Conservation (phyloP, 257 asterid genomes). For the Solanum corneliomulleri region DNA sequence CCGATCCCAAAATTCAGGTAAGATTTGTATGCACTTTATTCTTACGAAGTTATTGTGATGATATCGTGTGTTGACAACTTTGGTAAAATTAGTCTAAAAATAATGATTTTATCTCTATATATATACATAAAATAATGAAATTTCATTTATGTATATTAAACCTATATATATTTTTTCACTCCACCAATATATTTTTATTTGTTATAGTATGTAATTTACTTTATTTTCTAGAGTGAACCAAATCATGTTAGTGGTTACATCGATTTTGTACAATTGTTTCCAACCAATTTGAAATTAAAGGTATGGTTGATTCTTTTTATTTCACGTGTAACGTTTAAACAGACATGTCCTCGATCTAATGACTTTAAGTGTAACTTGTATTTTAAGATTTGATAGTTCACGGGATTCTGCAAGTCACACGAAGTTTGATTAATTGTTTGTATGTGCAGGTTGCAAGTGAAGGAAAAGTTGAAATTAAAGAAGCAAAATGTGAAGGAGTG, state of each 20-base stretch:
- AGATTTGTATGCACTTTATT: neutral
- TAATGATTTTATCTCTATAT: no score
- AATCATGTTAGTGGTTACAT: no score
- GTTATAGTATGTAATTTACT: no score
- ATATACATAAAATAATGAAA: no score
- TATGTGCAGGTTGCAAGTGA: conserved; percentile 2
- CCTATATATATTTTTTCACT: no score
- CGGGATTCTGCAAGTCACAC: neutral
- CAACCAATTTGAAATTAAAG: neutral
- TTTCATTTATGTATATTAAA: no score
- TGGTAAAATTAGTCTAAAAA: no score
- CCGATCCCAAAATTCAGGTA: neutral
- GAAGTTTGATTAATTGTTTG: neutral
- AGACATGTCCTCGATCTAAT: neutral
- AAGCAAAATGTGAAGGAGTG: conserved; percentile 24
- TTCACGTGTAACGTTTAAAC: neutral
- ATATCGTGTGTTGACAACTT: no score
- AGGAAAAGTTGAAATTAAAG: neutral
- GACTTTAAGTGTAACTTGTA: neutral
- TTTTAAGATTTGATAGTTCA: neutral
- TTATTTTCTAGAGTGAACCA: no score
- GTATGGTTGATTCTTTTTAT: neutral
- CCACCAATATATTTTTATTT: no score
- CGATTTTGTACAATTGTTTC: no score
- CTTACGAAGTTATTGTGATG: no score